Conservation (phyloP, 208 protist species). For the Entamoeba nuttalli region DNA sequence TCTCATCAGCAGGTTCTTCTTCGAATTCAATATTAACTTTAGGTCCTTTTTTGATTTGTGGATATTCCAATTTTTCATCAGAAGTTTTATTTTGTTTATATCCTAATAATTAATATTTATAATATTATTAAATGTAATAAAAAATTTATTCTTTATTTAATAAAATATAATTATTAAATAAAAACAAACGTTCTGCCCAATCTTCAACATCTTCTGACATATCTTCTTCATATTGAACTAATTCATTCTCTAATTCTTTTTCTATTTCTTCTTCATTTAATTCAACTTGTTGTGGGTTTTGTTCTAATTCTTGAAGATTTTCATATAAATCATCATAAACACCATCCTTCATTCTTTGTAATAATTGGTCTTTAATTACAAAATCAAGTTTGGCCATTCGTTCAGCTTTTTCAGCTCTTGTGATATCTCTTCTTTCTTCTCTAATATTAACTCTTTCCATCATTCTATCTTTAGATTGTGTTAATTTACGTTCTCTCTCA, state of each 20-base stretch:
- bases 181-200: neutral
- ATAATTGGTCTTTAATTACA: neutral
- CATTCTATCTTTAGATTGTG: neutral
- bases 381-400: neutral
- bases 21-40: neutral
- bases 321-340: neutral
- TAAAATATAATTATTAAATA: neutral
- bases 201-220: neutral
- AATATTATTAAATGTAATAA: no score
- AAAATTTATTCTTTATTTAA: no score
- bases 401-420: neutral
- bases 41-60: neutral
- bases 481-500: neutral
- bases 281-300: neutral
- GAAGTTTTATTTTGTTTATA: neutral
- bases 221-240: neutral
- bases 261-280: neutral
- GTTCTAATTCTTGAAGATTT: neutral
- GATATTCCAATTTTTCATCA: neutral
- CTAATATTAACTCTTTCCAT: neutral
- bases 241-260: neutral
- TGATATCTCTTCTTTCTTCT: neutral
- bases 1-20: neutral
- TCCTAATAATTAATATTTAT: no score
- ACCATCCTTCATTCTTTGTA: neutral